A percentile compares a stretch with the other conserved stretches of the same genome.
phyloP scores from a whole-genome alignment of 441 rosid genomes.

The Macaranga tanarius region DNA sequence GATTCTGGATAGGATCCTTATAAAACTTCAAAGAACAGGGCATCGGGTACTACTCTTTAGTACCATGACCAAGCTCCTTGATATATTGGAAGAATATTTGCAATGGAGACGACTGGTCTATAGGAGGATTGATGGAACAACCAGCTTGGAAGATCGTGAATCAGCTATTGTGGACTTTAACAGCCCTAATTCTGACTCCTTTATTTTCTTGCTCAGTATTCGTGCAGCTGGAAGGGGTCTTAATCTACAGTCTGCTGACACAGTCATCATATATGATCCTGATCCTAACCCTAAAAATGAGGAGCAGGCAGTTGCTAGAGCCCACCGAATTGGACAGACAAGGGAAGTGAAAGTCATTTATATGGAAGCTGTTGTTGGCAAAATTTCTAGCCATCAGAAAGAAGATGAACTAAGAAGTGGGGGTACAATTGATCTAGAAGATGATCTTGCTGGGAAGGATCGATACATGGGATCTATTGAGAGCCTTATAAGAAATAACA shows the following conservation, averaged over 20 bases:
- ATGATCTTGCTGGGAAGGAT: conserved; percentile 98
- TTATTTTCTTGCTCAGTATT: conserved; percentile 95
- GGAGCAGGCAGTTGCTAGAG: conserved; percentile 99
- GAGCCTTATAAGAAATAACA: conserved; percentile 97
- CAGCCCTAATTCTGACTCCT: conserved; percentile 82
- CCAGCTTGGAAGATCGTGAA: conserved; percentile 99
- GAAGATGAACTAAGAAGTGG: conserved; percentile 95
- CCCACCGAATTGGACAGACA: conserved; percentile 98
- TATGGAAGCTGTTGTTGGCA: conserved; percentile 99
- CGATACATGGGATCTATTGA: conserved; percentile 98
- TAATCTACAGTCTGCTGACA: conserved; percentile 98
- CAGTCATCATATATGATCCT: conserved; percentile 98
- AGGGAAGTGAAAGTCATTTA: conserved; percentile 98
- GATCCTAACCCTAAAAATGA: conserved; percentile 99
- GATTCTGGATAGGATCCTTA: conserved; percentile 92
- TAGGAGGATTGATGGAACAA: conserved; percentile 98
- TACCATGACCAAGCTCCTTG: conserved; percentile 99
- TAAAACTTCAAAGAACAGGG: conserved; percentile 93
- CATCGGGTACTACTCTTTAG: conserved; percentile 98
- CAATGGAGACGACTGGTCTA: conserved; percentile 91
- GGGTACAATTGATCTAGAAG: conserved; percentile 82
- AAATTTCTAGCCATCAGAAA: conserved; percentile 86
- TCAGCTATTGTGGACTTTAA: conserved; percentile 98
- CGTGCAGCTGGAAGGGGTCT: conserved; percentile 99
- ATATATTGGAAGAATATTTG: conserved; percentile 97